Conservation (phyloP, 2,329 filamentous ascomycete species). For the Monilinia vaccinii-corymbosi region DNA sequence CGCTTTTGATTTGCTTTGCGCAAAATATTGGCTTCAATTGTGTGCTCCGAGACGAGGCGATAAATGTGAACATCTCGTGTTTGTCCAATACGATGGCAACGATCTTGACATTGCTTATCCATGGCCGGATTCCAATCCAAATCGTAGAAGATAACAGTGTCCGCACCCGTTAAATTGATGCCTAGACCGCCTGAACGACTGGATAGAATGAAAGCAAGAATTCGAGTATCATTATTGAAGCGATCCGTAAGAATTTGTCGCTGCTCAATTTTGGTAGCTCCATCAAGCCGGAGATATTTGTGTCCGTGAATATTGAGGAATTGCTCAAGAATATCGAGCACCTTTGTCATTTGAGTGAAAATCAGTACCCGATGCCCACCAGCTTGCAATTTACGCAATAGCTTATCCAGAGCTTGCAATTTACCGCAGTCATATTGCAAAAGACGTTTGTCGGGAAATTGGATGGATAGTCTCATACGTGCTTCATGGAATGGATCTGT, state of each 20-base stretch:
- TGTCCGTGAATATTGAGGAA: conserved; percentile 97
- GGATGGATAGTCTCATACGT: conserved; percentile 85
- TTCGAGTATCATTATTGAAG: conserved; percentile 90
- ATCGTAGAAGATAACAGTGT: conserved; percentile 98
- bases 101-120: conserved; percentile 98
- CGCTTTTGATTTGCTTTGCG: conserved; percentile 96
- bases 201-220: conserved; percentile 90
- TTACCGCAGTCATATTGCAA: conserved; percentile 98
- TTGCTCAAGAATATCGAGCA: conserved; percentile 92
- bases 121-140: conserved; percentile 99
- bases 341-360: conserved; percentile 99
- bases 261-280: conserved; percentile 92
- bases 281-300: conserved; percentile 91
- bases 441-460: conserved; percentile 93
- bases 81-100: conserved; percentile 94
- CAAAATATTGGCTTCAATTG: conserved; percentile 95
- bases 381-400: conserved; percentile 78
- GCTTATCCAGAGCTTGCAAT: conserved; percentile 76
- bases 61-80: conserved; percentile 98
- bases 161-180: conserved; percentile 92
- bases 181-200: conserved; percentile 89
- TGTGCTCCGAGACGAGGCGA: conserved; percentile 84
- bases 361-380: conserved; percentile 91
- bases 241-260: conserved; percentile 91
- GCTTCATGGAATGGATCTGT: conserved; percentile 89